Conservation (phyloP, 2,329 filamentous ascomycete genomes). For the Hypoxylon sp. region DNA sequence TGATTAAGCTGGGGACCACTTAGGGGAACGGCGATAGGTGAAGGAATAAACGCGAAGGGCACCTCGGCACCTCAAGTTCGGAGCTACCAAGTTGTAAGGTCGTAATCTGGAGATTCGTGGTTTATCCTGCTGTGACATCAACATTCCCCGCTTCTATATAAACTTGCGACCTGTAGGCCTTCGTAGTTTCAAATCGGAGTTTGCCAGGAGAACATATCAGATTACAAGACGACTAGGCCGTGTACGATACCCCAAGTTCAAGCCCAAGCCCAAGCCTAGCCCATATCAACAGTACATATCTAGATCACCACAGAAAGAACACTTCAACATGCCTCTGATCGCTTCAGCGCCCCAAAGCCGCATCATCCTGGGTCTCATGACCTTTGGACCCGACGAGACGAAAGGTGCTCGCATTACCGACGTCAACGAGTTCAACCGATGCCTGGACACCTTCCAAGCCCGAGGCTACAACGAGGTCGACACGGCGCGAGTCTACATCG, state of each 20-base stretch:
- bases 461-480: conserved; percentile 86
- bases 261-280: no score
- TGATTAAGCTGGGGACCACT: conserved; percentile 4
- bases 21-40: conserved; percentile 1
- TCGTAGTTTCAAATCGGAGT: background rate
- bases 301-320: background rate
- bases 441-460: conserved; percentile 78
- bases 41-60: no score
- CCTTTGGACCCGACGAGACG: conserved; percentile 72
- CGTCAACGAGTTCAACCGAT: conserved; percentile 70
- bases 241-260: no score
- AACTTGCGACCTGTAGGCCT: background rate
- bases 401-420: conserved; percentile 76
- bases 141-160: conserved; percentile 26
- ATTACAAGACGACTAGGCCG: background rate
- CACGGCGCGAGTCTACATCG: conserved; percentile 79
- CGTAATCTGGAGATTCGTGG: background rate
- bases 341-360: conserved; percentile 62
- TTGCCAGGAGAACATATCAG: background rate
- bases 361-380: conserved; percentile 87
- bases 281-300: no score
- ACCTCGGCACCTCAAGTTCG: conserved; percentile 20
- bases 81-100: no score
- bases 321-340: conserved; percentile 56
- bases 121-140: background rate